Evolutionary conservation across 1,139 yeast genomes (phyloP).

Genomic region (Candida sp.): DNA sequence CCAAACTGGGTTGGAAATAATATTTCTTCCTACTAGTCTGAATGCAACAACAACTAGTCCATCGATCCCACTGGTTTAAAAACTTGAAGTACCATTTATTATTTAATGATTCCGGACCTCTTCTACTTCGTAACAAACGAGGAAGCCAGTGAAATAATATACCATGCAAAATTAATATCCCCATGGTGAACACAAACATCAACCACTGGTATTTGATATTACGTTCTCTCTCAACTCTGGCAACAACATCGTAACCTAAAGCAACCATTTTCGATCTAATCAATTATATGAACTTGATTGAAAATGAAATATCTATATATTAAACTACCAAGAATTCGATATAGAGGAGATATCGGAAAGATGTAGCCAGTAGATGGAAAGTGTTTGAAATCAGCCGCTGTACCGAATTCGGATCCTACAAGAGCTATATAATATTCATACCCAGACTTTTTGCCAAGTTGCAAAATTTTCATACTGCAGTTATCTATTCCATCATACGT

Average conservation of each 20-base stretch:
- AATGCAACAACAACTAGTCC: constrained; percentile 23
- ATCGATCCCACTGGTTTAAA: constrained; percentile 22
- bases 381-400: background rate
- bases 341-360: constrained; percentile 2
- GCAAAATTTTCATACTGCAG: background rate
- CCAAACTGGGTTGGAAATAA: constrained; percentile 42
- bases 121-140: constrained; percentile 11
- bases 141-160: constrained; percentile 42
- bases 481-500: background rate
- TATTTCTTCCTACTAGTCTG: constrained; percentile 15
- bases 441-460: background rate
- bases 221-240: constrained; percentile 30
- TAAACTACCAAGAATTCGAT: background rate
- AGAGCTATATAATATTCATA: background rate
- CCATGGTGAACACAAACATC: constrained; percentile 22
- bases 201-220: constrained; percentile 33
- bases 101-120: constrained; percentile 6
- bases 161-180: constrained; percentile 34
- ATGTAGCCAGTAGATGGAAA: constrained; percentile 1
- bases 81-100: constrained; percentile 18
- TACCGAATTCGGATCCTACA: background rate
- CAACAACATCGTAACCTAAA: constrained; percentile 29
- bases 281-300: too few species aligned
- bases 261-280: too few species aligned
- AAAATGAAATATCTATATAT: background rate